Conservation (phyloP, 148 eudicot species). For the Dysphania ambrosioides region DNA sequence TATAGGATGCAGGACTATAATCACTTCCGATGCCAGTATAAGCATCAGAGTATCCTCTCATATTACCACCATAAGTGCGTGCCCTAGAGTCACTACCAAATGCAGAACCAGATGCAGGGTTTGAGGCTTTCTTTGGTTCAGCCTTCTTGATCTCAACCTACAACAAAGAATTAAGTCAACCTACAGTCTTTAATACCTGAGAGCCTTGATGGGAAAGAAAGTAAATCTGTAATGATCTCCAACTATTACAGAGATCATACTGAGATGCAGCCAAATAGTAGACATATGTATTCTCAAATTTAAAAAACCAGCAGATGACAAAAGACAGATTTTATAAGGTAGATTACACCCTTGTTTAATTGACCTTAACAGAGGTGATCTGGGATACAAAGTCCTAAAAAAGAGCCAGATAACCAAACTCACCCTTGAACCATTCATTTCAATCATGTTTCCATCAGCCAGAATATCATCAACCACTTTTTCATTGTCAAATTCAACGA, state of each 20-base stretch:
- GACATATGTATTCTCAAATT: neutral
- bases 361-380: slow-evolving; percentile 2
- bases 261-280: slow-evolving; percentile 14
- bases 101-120: too few species aligned
- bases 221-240: slow-evolving; percentile 21
- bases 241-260: neutral
- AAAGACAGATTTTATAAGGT: neutral
- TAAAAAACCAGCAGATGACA: neutral
- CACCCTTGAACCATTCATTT: slow-evolving; percentile 64
- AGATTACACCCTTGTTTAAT: slow-evolving; percentile 2
- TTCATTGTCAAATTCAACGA: slow-evolving; percentile 64
- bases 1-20: slow-evolving; percentile 41
- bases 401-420: slow-evolving; percentile 26
- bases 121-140: slow-evolving; percentile 79
- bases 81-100: slow-evolving; percentile 48
- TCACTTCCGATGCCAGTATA: slow-evolving; percentile 39
- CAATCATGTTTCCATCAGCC: slow-evolving; percentile 62
- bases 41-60: slow-evolving; percentile 36
- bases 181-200: slow-evolving; percentile 26
- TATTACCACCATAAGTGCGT: slow-evolving; percentile 42
- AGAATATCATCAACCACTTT: slow-evolving; percentile 51
- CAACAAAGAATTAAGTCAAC: slow-evolving; percentile 40
- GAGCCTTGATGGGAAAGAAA: slow-evolving; percentile 3
- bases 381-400: slow-evolving; percentile 3
- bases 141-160: slow-evolving; percentile 92